Conservation (phyloP, 2,329 filamentous ascomycete species). For the Colletotrichum chrysophilum region DNA sequence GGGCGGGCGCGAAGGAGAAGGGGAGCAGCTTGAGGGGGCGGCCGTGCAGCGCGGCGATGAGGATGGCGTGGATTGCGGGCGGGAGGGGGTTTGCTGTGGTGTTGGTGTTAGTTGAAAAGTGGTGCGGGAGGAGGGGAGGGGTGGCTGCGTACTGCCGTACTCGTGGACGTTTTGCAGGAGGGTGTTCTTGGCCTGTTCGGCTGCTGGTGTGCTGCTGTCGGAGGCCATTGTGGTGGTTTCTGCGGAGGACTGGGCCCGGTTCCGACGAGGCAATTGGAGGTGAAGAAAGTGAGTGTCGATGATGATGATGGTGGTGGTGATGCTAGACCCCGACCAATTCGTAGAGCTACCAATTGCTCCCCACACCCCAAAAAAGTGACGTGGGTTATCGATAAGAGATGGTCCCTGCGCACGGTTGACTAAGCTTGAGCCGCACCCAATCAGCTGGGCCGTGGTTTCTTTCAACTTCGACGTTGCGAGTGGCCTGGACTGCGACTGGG, state of each 20-base stretch:
- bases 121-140: neutral
- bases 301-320: neutral
- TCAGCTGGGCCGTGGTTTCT: neutral
- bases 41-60: slow-evolving; percentile 61
- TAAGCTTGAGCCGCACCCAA: slow-evolving; percentile 5
- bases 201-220: neutral
- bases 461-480: slow-evolving; percentile 16
- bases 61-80: slow-evolving; percentile 59
- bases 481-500: neutral
- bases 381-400: slow-evolving; percentile 15
- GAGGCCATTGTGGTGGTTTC: neutral
- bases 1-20: slow-evolving; percentile 54
- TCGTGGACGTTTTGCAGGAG: slow-evolving; percentile 36
- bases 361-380: neutral
- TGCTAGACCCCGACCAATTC: neutral
- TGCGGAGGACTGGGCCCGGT: neutral
- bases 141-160: slow-evolving; percentile 54
- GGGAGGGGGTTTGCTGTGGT: slow-evolving; percentile 57
- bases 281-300: neutral
- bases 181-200: neutral
- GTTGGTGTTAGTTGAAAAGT: neutral
- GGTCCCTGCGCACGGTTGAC: neutral
- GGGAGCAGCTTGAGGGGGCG: slow-evolving; percentile 58
- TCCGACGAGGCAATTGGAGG: neutral
- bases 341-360: neutral